Evolutionary conservation across 108 stramenopile species (phyloP).

Genomic region (Nitzschia inconspicua): DNA sequence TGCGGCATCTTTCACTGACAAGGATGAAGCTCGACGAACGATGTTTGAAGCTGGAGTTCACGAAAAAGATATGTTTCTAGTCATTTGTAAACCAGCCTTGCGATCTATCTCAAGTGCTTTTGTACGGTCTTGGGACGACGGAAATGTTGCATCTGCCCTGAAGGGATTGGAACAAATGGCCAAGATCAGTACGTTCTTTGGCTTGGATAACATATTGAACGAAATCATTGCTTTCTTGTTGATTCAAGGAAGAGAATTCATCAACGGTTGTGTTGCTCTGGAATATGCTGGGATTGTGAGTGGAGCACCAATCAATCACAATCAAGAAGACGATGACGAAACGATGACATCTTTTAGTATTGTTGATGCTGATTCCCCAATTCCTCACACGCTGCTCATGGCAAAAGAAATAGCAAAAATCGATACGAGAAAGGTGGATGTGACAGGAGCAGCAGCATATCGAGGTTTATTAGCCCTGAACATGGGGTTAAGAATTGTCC

Average conservation of each 20-base stretch:
- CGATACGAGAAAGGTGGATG: conserved; percentile 27
- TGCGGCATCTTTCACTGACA: conserved; percentile 53
- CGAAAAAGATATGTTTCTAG: conserved; percentile 89
- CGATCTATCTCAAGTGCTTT: conserved; percentile 75
- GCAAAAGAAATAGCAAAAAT: conserved; percentile 15
- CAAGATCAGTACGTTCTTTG: conserved; percentile 59
- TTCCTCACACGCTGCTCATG: conserved; percentile 34
- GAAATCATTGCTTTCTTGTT: conserved; percentile 63
- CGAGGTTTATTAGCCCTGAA: conserved; percentile 71
- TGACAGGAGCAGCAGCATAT: conserved; percentile 68
- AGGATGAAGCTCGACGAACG: conserved; percentile 46
- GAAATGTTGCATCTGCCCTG: conserved; percentile 69
- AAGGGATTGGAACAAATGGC: conserved; percentile 71
- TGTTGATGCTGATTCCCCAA: conserved; percentile 38
- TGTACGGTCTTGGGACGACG: conserved; percentile 81
- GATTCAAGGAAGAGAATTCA: conserved; percentile 65
- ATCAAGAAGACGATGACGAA: conserved; percentile 4
- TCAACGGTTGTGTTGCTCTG: conserved; percentile 50
- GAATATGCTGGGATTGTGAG: conserved; percentile 41
- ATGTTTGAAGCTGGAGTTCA: conserved; percentile 72
- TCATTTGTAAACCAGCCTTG: conserved; percentile 65
- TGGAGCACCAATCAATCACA: conserved; percentile 30
- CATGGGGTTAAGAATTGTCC: conserved; percentile 62
- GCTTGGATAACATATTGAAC: conserved; percentile 55
- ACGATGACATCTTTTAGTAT: conserved; percentile 38